These are phyloP conservation scores for Arbutus unedo DNA, from an alignment of 148 eudicot genomes.

Conservation along the genomic window DNA sequence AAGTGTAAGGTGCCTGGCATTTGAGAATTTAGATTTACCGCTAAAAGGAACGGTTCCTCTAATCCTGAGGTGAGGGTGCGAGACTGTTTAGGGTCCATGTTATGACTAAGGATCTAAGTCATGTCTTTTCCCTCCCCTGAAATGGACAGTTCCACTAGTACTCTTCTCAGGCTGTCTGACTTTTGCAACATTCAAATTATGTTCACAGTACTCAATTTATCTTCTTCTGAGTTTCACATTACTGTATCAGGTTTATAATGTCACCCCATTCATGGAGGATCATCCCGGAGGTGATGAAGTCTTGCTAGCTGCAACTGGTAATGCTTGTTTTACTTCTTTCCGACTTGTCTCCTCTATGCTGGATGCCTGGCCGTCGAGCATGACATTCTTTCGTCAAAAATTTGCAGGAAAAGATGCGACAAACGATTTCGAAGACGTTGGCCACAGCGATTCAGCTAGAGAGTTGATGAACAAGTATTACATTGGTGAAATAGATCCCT, in stretches of 20 bases:
- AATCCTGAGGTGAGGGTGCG: no score
- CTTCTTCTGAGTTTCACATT: neutral
- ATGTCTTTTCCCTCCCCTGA: no score
- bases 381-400: neutral
- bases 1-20: neutral
- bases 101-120: no score
- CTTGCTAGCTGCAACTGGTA: constrained; percentile 86
- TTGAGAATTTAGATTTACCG: no score
- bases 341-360: neutral
- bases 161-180: no score
- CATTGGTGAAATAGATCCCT: constrained; percentile 54
- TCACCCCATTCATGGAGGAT: constrained; percentile 89
- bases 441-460: constrained; percentile 76
- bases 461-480: constrained; percentile 63
- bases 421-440: constrained; percentile 78
- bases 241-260: constrained; percentile 74
- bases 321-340: constrained; percentile 3
- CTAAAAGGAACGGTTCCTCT: no score
- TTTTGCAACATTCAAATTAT: no score
- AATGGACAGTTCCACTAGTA: no score
- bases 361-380: neutral
- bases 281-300: constrained; percentile 98
- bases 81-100: no score
- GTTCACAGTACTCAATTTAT: neutral
- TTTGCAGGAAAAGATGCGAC: constrained; percentile 81